Evolutionary conservation across 2,329 filamentous ascomycete genomes (phyloP).

Genomic region (Arthrobotrys musiformis): DNA sequence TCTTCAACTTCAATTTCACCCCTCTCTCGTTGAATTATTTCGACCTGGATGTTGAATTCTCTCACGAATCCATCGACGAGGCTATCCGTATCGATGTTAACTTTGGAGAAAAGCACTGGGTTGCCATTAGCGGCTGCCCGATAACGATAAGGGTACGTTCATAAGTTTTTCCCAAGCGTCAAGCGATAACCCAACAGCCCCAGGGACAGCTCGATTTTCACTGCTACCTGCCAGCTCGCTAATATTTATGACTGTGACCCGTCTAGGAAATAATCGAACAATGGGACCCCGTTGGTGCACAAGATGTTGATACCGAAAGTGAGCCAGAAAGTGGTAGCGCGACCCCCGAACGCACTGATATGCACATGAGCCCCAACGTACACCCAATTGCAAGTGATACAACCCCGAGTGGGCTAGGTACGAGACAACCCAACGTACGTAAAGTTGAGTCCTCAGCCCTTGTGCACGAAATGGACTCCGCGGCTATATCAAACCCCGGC

Average conservation of each 20-base stretch:
- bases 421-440: too few relatives aligned
- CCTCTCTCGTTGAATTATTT: not conserved
- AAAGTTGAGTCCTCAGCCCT: too few relatives aligned
- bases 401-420: not conserved
- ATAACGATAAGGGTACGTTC: not conserved
- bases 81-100: slow-evolving; percentile 18
- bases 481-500: too few relatives aligned
- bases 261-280: not conserved
- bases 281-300: not conserved
- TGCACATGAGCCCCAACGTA: too few relatives aligned
- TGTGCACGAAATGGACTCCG: too few relatives aligned
- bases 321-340: not conserved
- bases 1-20: not conserved
- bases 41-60: not conserved
- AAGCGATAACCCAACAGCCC: too few relatives aligned
- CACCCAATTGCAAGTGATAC: too few relatives aligned
- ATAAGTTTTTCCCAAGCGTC: too few relatives aligned
- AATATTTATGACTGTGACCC: not conserved
- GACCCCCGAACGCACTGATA: too few relatives aligned
- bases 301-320: not conserved
- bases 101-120: not conserved
- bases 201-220: too few relatives aligned
- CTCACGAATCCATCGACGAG: not conserved
- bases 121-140: not conserved
- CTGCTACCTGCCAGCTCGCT: not conserved